Percentiles rank a stretch among this genome's conserved stretches.
These are phyloP conservation scores for Chlorella sp. DNA, from an alignment of 139 green algal species.

Conservation along the genomic window DNA sequence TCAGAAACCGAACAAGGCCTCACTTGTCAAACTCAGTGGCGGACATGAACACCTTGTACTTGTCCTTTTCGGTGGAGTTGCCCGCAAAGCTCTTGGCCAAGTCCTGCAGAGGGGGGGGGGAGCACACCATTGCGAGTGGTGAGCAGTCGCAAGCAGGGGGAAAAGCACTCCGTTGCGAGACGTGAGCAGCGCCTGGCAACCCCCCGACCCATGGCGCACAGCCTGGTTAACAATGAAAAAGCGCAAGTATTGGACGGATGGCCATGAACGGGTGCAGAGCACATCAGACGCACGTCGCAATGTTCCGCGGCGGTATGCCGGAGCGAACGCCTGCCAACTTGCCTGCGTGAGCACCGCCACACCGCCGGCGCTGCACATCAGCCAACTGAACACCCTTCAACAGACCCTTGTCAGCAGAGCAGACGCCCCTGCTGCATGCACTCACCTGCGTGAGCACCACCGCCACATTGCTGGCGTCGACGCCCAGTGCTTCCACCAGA, in stretches of 20 bases:
- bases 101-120: constrained; percentile 32
- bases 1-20: neutral
- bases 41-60: constrained; percentile 57
- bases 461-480: constrained; percentile 49
- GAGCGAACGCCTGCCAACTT: too few relatives aligned
- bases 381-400: too few relatives aligned
- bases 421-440: too few relatives aligned
- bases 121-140: neutral
- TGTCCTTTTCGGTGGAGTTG: constrained; percentile 38
- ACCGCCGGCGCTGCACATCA: too few relatives aligned
- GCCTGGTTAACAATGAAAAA: neutral
- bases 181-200: too few relatives aligned
- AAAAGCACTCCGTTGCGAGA: neutral
- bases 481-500: constrained; percentile 34
- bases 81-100: constrained; percentile 57
- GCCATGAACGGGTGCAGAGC: too few relatives aligned
- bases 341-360: too few relatives aligned
- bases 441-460: constrained; percentile 39
- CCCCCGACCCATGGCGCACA: neutral
- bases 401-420: too few relatives aligned
- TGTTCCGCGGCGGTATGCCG: too few relatives aligned
- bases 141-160: neutral
- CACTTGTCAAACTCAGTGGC: constrained; percentile 57
- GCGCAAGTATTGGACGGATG: too few relatives aligned
- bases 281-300: too few relatives aligned